Evolutionary conservation across 176 grass and related monocot genomes (phyloP).

Genomic region (Oryza officinalis): DNA sequence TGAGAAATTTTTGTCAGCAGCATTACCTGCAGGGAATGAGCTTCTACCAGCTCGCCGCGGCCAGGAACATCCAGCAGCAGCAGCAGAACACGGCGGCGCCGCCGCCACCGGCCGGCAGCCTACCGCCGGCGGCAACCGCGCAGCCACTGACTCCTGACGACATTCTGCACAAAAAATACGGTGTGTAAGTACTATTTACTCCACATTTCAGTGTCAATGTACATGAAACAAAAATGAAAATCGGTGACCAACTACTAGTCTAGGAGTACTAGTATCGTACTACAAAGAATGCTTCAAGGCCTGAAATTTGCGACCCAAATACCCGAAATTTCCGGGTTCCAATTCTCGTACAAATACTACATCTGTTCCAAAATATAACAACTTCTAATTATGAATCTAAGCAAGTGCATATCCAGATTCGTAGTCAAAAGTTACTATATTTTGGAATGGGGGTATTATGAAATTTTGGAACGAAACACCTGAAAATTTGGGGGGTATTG

Average conservation of each 20-base stretch:
- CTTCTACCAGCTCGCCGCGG: constrained; percentile 44
- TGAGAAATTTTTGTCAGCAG: constrained; percentile 33
- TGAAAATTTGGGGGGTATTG: background rate
- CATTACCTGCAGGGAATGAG: constrained; percentile 50
- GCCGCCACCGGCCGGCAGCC: background rate
- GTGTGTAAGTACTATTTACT: constrained; percentile 14
- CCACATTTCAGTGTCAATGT: background rate
- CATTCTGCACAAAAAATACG: constrained; percentile 43
- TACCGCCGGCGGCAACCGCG: background rate
- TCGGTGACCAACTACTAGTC: background rate
- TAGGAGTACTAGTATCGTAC: background rate
- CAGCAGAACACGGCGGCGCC: constrained; percentile 33
- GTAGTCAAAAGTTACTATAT: no score
- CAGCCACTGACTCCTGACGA: constrained; percentile 20
- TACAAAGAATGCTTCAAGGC: background rate
- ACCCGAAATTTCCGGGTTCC: background rate
- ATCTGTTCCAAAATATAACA: no score
- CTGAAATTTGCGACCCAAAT: background rate
- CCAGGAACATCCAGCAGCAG: constrained; percentile 46
- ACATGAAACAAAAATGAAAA: background rate
- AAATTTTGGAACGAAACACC: no score
- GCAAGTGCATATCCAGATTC: no score
- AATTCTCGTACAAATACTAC: background rate
- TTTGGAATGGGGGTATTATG: no score
- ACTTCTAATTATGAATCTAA: no score